Evolutionary conservation across 257 asterid genomes (phyloP), one percentile per base, ranked within the genome.

Genomic region (Scutellaria galericulata): DNA sequence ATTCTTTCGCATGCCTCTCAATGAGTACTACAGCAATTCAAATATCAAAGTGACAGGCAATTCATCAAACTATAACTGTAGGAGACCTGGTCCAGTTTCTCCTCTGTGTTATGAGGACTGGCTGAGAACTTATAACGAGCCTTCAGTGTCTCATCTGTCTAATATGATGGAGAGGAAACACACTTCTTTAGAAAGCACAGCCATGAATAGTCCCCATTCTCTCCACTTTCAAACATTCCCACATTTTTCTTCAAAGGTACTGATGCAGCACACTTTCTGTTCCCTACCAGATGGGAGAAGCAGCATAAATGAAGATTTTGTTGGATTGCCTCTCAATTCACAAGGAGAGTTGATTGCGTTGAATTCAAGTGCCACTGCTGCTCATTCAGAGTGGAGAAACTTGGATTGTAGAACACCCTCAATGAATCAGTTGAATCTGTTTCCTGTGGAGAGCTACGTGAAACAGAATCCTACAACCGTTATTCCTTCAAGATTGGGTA

Each of bases 281-380:
- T 74, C 83, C 56, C 18, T 62, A 37, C 77, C 83, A 3, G 81
- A 79, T 15, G 77, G 70, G 79, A 82, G 70, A 24, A 69, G 64
- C 44, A 74, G 75, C 52, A 18, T 55, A 47, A 72, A 71, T n/a
- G 84, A 79, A 53, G 72, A 75, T 59, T 80, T 72, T 68, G 71
- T 86, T 61, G 86, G 95, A 15, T 86, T 90, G 84, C 95, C 95
- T 61, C 89, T 90, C 57, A 90, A 87, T 71, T 90, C 95, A 41
- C 91, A 81, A 15, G 95, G 96, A 64, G 91, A 85, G 78, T 66
- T 90, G 53, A 85, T 88, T 41, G 55, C 74, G 46, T 46, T 70
- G 68, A 82, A 72, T 66, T 81, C 90, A 58, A 82, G 70, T 63
- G 48, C 59, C 3, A 20, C 47, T 66, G 48, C 66, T 44, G 70